Evolutionary conservation across 495 filamentous ascomycete species (phyloP).

Genomic region (Penicillium bovifimosum): DNA sequence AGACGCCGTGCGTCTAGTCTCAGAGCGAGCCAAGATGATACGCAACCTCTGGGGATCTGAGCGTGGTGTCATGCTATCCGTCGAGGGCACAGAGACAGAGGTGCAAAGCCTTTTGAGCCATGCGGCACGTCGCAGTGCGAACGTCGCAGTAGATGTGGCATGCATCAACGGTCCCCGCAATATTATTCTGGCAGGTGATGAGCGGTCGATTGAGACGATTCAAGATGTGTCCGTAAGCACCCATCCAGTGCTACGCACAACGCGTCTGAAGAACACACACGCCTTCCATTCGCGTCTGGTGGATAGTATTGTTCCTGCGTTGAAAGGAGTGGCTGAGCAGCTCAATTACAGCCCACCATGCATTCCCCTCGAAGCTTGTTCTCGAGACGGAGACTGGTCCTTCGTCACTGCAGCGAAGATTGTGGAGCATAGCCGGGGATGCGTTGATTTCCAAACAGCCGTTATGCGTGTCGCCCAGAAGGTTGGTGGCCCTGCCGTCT

Average conservation of each 20-base stretch:
- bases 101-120: not conserved
- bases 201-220: constrained; percentile 25
- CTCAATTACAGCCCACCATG: constrained; percentile 19
- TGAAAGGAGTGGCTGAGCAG: constrained; percentile 21
- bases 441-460: constrained; percentile 40
- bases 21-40: constrained; percentile 25
- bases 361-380: constrained; percentile 29
- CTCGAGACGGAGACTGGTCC: constrained; percentile 8
- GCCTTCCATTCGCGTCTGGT: constrained; percentile 46
- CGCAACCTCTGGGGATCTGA: not conserved
- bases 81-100: not conserved
- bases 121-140: not conserved
- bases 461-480: constrained; percentile 26
- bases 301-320: constrained; percentile 28
- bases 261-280: constrained; percentile 41
- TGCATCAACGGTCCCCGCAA: constrained; percentile 42
- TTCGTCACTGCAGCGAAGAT: constrained; percentile 10
- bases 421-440: constrained; percentile 29
- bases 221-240: not conserved
- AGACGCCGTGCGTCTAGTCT: constrained; percentile 38
- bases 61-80: not conserved
- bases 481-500: constrained; percentile 13
- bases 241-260: constrained; percentile 15
- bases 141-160: constrained; percentile 27
- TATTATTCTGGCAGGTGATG: constrained; percentile 34